Evolutionary conservation across 116 monocot species (phyloP), one percentile per base, ranked within the genome.

Genomic region (Zostera marina): DNA sequence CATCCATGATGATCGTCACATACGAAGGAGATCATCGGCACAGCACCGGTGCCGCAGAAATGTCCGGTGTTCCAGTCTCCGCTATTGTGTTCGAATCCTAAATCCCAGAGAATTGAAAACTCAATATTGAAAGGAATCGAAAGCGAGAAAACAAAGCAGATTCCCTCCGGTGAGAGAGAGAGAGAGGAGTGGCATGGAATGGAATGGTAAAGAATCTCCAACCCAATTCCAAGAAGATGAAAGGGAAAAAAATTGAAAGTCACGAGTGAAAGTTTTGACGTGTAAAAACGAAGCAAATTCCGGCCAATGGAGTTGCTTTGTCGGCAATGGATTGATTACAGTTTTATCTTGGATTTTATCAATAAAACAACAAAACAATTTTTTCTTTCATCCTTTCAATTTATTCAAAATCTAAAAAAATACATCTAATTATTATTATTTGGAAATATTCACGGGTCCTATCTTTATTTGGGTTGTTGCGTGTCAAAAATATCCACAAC

Each of bases 11-110:
- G 19, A 77, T 80, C 66, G 84, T 84, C 25, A 80, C 80, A 20
- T 84, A 80, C 80, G 84, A 84, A 56, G 72, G 72, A 3, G 80
- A 80, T 55, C 82, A 82, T 70, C 66, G 67, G 0, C 81, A 81
- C 63, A 22, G 42, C 45, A 17, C 60, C 67, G 58, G 43, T 9
- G 44, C 8, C 12, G 43, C 20, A 5, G 43, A 41, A 1, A 1
- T 23, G 13, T 22, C 17, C 8, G 25, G 49, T 23, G 39, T 51
- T 23, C 63, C 63, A 9, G 22, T 51, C 16, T 26, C 15, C 9
- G 42, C 26, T 15, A 41, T 62, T 24, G 32, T 63, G 49, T 63
- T 63, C 51, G 63, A 63, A 51, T 63, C 63, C 2, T 51, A 25
- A 5, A 23, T n/a, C 45, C 22, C 5, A 23, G 24, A 14, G 8